A percentile compares a stretch with the other conserved stretches of the same genome.
Conservation (phyloP, 305 asterid species). For the Fraxinus xanthoxyloides region DNA sequence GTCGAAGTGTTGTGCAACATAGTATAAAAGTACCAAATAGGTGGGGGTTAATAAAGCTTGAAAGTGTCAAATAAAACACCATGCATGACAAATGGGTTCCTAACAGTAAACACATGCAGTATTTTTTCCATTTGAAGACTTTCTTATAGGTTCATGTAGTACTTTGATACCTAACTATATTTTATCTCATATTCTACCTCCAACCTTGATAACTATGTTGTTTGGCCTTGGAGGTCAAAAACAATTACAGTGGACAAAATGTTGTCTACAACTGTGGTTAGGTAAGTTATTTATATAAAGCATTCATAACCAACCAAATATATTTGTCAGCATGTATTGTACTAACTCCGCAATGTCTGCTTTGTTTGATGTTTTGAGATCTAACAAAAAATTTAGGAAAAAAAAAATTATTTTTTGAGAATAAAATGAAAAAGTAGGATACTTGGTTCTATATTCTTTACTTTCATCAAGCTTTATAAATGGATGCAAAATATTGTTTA, state of each 20-base stretch:
- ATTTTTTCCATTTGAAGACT: neutral
- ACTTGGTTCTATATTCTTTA: neutral
- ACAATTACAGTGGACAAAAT: neutral
- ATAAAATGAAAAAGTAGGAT: neutral
- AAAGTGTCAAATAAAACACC: neutral
- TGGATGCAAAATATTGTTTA: neutral
- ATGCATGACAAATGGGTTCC: neutral
- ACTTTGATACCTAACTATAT: neutral
- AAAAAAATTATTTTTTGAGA: neutral
- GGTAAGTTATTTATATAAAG: neutral
- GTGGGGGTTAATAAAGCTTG: slow-evolving; percentile 11
- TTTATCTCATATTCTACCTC: neutral
- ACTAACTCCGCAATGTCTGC: neutral
- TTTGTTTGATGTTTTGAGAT: neutral
- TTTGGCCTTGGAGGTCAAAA: neutral
- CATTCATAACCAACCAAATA: neutral
- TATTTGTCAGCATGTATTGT: neutral
- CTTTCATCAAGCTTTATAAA: neutral
- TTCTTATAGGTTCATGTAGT: neutral
- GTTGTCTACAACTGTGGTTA: neutral
- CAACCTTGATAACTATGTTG: neutral
- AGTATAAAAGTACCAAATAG: neutral
- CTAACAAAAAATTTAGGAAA: neutral
- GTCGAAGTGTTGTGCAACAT: neutral
- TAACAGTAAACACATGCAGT: slow-evolving; percentile 7